Conservation (phyloP, 345 rosid species). For the Eucalyptus coolabah region DNA sequence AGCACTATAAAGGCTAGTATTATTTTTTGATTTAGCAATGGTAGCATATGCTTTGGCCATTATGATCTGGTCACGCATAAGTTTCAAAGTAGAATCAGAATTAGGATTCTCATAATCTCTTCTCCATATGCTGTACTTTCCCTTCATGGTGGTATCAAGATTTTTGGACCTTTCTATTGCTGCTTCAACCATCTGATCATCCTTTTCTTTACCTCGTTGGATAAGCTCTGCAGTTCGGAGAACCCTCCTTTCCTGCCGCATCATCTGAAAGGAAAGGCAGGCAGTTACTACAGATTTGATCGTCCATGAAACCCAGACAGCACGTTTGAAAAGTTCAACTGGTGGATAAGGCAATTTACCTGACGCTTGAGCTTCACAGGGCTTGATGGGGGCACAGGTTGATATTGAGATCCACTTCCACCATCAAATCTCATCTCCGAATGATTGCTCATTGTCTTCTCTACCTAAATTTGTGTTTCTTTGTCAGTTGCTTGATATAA, state of each 20-base stretch:
- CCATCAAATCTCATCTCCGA: conserved; percentile 9
- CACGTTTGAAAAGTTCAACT: background rate
- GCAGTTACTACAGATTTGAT: background rate
- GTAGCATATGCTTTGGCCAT: conserved; percentile 95
- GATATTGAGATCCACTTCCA: conserved; percentile 11
- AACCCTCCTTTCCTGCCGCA: conserved; percentile 53
- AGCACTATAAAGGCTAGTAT: conserved; percentile 38
- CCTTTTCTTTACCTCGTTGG: conserved; percentile 47
- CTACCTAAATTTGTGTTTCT: conserved; percentile 6
- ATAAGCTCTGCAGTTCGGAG: conserved; percentile 52
- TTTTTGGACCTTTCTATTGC: conserved; percentile 49
- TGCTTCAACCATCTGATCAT: conserved; percentile 36
- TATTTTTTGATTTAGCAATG: conserved; percentile 66
- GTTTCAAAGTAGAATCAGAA: conserved; percentile 76
- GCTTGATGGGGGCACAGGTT: conserved; percentile 17
- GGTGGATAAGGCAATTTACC: conserved; percentile 33
- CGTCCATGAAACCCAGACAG: background rate
- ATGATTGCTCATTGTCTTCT: conserved; percentile 9
- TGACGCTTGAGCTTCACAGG: conserved; percentile 81
- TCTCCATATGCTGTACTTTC: conserved; percentile 91
- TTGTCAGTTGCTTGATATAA: background rate
- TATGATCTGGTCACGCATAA: conserved; percentile 93
- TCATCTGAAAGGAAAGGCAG: conserved; percentile 19
- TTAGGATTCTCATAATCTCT: conserved; percentile 77
- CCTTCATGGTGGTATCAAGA: conserved; percentile 41